Percentiles rank a stretch among this genome's conserved stretches.
Evolutionary conservation across 2,329 filamentous ascomycete species (phyloP).

Genomic region (Pseudopithomyces chartarum): DNA sequence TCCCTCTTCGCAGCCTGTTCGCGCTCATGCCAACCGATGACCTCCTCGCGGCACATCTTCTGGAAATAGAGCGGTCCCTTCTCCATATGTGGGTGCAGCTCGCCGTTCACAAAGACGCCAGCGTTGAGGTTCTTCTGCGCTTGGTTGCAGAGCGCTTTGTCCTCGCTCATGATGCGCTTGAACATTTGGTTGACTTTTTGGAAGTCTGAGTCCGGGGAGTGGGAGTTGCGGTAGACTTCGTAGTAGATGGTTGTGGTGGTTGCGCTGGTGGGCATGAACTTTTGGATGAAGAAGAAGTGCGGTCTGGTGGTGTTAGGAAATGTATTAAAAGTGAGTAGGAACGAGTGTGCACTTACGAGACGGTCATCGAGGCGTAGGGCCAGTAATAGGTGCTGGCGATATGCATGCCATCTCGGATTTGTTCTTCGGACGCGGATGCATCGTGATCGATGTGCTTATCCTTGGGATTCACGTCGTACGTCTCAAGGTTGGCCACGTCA

Average conservation of each 20-base stretch:
- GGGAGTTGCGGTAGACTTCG: conserved; percentile 65
- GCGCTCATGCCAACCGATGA: conserved; percentile 33
- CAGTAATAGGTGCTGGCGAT: conserved; percentile 22
- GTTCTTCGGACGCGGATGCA: conserved; percentile 13
- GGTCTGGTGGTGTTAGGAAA: conserved; percentile 14
- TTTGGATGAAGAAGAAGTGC: conserved; percentile 66
- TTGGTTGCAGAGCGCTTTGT: conserved; percentile 62
- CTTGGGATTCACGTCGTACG: conserved; percentile 45
- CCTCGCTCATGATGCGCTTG: conserved; percentile 66
- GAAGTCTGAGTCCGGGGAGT: conserved; percentile 62
- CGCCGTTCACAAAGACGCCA: conserved; percentile 64
- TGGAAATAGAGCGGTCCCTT: conserved; percentile 61
- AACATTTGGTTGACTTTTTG: conserved; percentile 63
- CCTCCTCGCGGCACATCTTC: conserved; percentile 51
- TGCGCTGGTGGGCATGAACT: conserved; percentile 61
- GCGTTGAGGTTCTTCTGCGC: conserved; percentile 64
- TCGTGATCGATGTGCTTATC: conserved; percentile 17
- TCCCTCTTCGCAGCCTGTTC: conserved; percentile 12
- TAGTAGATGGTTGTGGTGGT: conserved; percentile 60
- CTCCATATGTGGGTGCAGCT: conserved; percentile 64
- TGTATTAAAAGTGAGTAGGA: neutral
- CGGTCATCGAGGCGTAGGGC: conserved; percentile 19
- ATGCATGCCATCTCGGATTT: conserved; percentile 8
- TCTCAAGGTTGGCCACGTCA: conserved; percentile 58
- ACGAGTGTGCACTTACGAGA: conserved; percentile 12